Evolutionary conservation across 208 protist genomes (phyloP).

Genomic region (Leptomonas pyrrhocoris): DNA sequence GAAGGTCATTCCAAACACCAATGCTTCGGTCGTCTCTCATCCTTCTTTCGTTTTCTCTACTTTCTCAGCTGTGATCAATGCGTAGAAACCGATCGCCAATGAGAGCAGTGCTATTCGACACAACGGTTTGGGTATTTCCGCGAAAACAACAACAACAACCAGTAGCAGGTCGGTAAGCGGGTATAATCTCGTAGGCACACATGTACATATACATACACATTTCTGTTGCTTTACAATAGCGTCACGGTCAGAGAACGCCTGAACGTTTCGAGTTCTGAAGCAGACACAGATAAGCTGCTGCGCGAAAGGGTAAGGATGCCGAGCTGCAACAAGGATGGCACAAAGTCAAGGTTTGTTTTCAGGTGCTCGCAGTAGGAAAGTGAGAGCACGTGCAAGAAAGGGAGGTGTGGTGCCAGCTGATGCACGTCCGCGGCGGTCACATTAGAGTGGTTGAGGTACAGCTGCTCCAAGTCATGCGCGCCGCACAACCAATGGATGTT

Average conservation of each 20-base stretch:
- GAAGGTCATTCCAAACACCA: too few species aligned
- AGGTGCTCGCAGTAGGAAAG: constrained; percentile 40
- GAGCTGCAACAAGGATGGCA: constrained; percentile 31
- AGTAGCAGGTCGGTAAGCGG: not conserved
- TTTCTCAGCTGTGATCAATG: too few species aligned
- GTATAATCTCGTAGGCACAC: not conserved
- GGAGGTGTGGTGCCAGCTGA: constrained; percentile 21
- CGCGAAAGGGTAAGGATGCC: constrained; percentile 22
- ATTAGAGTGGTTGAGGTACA: constrained; percentile 47
- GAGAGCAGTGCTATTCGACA: too few species aligned
- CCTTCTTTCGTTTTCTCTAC: too few species aligned
- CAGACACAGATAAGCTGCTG: constrained; percentile 16
- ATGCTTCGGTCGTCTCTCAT: too few species aligned
- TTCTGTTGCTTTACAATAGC: constrained; percentile 1
- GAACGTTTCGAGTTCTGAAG: constrained; percentile 5
- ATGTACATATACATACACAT: too few species aligned
- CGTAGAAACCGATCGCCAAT: too few species aligned
- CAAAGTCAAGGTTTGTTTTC: constrained; percentile 41
- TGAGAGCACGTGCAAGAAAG: constrained; percentile 35
- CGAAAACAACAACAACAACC: constrained; percentile 5
- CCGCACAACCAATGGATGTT: constrained; percentile 45
- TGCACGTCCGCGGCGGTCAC: constrained; percentile 45
- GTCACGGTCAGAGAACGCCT: constrained; percentile 20
- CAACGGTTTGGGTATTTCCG: too few species aligned
- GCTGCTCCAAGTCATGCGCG: constrained; percentile 27